A percentile compares a stretch with the other conserved stretches of the same genome.
These are phyloP conservation scores for Leccinum uliginosum DNA, from an alignment of 768 basidiomycete species.

Conservation along the genomic window DNA sequence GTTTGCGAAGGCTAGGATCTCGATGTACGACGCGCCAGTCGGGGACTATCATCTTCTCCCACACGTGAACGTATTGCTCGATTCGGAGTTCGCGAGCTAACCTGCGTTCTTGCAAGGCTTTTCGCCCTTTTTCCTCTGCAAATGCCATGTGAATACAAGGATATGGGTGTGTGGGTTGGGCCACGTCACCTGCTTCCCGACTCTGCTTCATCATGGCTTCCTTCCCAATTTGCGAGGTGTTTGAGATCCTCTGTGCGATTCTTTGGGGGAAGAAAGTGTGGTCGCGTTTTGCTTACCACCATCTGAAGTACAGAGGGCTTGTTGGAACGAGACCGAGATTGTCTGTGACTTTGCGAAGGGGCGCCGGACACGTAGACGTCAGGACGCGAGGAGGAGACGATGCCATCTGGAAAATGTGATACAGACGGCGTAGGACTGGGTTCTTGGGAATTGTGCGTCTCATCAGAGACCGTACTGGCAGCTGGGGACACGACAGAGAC, in stretches of 20 bases:
- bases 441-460: neutral
- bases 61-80: slow-evolving; percentile 64
- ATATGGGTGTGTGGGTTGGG: neutral
- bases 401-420: slow-evolving; percentile 20
- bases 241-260: slow-evolving; percentile 69
- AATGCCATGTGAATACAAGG: slow-evolving; percentile 2
- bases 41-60: slow-evolving; percentile 77
- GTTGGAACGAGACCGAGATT: slow-evolving; percentile 40
- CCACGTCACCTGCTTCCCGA: slow-evolving; percentile 56
- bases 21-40: slow-evolving; percentile 77
- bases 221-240: slow-evolving; percentile 81
- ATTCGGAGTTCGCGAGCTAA: slow-evolving; percentile 59
- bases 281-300: slow-evolving; percentile 78
- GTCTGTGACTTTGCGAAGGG: slow-evolving; percentile 33
- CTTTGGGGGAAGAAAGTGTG: slow-evolving; percentile 82
- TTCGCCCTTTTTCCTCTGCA: slow-evolving; percentile 67
- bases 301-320: slow-evolving; percentile 75
- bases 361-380: slow-evolving; percentile 17
- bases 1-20: slow-evolving; percentile 56
- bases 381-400: slow-evolving; percentile 32
- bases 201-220: slow-evolving; percentile 84
- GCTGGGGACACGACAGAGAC: slow-evolving; percentile 17
- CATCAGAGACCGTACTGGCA: neutral
- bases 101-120: slow-evolving; percentile 58
- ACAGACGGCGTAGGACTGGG: slow-evolving; percentile 7